Conservation (phyloP, 768 basidiomycete genomes). For the Psilocybe azurescens region DNA sequence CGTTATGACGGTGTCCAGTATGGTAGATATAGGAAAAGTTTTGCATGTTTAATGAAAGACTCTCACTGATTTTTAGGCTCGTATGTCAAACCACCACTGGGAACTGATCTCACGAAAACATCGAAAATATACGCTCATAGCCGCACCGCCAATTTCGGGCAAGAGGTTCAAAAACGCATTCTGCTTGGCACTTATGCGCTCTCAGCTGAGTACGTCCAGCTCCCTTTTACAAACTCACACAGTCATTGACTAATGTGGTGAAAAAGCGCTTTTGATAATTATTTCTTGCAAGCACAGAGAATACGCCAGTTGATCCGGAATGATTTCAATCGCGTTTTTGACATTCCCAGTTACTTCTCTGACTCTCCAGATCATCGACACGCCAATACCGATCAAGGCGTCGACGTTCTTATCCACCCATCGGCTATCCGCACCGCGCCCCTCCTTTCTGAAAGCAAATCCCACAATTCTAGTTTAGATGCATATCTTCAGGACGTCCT, state of each 20-base stretch:
- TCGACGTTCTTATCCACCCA: constrained; percentile 88
- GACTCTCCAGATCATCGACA: constrained; percentile 3
- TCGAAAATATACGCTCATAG: constrained; percentile 66
- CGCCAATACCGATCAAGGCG: constrained; percentile 32
- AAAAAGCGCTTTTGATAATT: constrained; percentile 93
- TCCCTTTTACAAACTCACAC: neutral
- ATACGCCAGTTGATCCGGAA: constrained; percentile 72
- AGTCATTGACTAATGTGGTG: neutral
- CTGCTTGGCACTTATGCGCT: constrained; percentile 91
- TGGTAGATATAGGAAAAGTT: constrained; percentile 44
- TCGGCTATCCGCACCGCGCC: constrained; percentile 90
- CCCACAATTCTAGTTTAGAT: constrained; percentile 36
- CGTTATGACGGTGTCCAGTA: constrained; percentile 89
- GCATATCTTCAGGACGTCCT: constrained; percentile 91
- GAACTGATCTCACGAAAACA: constrained; percentile 50
- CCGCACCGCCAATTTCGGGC: constrained; percentile 76
- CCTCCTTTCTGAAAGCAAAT: constrained; percentile 35
- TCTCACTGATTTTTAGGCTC: constrained; percentile 43
- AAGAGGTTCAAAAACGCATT: constrained; percentile 86
- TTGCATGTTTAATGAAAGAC: neutral
- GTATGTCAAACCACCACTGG: constrained; percentile 49
- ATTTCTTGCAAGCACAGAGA: constrained; percentile 91
- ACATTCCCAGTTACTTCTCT: constrained; percentile 55
- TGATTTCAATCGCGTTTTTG: constrained; percentile 80
- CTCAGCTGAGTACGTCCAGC: constrained; percentile 77